Percentiles rank a stretch among this genome's conserved stretches.
Conservation (phyloP, 106 monocot species). For the Dendrobium chrysotoxum region DNA sequence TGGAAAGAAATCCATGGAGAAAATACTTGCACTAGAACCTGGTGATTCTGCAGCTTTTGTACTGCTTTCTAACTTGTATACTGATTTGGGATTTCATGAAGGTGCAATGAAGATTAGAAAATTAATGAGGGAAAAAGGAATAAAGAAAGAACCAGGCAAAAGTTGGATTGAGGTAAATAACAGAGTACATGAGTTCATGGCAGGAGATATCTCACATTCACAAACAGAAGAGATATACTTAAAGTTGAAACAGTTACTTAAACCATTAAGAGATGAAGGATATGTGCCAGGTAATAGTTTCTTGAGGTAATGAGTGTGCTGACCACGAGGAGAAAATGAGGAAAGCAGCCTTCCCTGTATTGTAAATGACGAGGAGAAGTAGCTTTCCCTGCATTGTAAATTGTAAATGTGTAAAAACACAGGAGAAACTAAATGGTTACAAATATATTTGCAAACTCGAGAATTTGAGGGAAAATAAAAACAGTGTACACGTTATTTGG, state of each 20-base stretch:
- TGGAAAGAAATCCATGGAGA: constrained; percentile 36
- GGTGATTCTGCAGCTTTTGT: constrained; percentile 40
- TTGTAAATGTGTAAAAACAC: no score
- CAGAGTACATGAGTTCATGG: constrained; percentile 26
- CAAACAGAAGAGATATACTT: constrained; percentile 23
- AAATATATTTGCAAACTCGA: no score
- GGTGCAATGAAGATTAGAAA: constrained; percentile 16
- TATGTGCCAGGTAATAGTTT: neutral
- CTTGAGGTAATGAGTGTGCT: neutral
- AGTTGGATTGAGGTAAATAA: constrained; percentile 34
- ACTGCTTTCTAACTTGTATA: constrained; percentile 23
- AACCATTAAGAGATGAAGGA: constrained; percentile 30
- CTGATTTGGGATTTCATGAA: neutral
- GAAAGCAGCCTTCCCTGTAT: no score
- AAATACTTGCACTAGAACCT: constrained; percentile 23
- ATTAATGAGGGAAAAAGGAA: constrained; percentile 28
- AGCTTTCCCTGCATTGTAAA: neutral
- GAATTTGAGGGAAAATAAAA: no score
- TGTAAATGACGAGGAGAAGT: neutral
- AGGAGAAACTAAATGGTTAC: no score
- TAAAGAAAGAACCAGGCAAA: constrained; percentile 42
- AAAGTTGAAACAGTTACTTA: constrained; percentile 10
- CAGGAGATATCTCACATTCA: constrained; percentile 33
- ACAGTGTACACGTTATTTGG: no score
- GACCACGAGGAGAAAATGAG: no score